Conservation (phyloP, 148 eudicot species). For the Silene uniflora region DNA sequence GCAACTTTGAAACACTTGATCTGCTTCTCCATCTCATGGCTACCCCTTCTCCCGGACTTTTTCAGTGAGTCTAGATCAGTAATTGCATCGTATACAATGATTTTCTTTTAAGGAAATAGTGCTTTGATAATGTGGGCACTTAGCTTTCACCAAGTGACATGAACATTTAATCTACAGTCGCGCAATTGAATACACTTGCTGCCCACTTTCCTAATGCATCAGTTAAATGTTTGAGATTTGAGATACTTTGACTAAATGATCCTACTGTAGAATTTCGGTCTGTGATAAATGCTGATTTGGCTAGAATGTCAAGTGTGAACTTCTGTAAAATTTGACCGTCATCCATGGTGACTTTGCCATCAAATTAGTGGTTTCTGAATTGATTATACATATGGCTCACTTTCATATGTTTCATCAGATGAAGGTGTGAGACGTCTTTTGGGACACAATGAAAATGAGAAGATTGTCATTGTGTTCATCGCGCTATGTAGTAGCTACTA, state of each 20-base stretch:
- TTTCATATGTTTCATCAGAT: neutral
- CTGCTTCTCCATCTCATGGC: neutral
- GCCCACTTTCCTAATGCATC: neutral
- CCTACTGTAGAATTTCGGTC: neutral
- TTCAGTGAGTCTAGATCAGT: neutral
- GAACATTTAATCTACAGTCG: no score
- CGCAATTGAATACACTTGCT: neutral
- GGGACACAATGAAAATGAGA: neutral
- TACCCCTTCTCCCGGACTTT: neutral
- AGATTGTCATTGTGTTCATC: no score
- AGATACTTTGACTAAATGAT: neutral
- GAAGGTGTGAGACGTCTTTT: neutral
- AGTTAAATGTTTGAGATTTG: neutral
- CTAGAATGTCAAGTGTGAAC: neutral
- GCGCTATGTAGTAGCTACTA: no score
- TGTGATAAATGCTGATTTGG: neutral
- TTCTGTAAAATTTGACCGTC: neutral
- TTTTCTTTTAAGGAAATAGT: neutral
- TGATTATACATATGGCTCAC: neutral
- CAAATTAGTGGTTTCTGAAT: no score
- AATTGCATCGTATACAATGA: neutral
- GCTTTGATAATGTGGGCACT: neutral
- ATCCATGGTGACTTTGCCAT: neutral
- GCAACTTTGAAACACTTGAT: neutral
- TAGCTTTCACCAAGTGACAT: neutral